Evolutionary conservation across 257 asterid genomes (phyloP), one percentile per base, ranked within the genome.

Genomic region (Eucommia ulmoides): DNA sequence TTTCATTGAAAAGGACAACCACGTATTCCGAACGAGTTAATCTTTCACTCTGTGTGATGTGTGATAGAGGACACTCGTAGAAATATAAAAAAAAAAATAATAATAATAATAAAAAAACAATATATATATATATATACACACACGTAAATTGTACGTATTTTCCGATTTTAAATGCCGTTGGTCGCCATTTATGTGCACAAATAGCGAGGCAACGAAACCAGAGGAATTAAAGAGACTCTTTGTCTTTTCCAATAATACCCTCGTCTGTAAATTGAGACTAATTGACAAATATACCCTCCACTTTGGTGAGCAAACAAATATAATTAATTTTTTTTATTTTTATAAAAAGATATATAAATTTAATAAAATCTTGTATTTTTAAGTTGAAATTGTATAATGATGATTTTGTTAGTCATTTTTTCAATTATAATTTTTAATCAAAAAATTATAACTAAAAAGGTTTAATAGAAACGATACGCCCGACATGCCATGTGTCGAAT

Each of bases 151-250:
- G 44, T 18, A 10, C 11, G 44, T 35, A 21, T 23, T 55, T 44
- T 9, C 3, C 21, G 51, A 53, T 49, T 45, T 19, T 51, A 33
- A 50, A 50, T 29, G 29, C 7, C 1, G 50, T 50, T 41, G 23
- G 42, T 59, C 52, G 64, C 41, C 58, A 45, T 45, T 51, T 50
- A 53, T 17, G 41, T 45, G 57, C 59, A n/a, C n/a, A n/a, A n/a
- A n/a, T n/a, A n/a, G n/a, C n/a, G n/a, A n/a, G n/a, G n/a, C n/a
- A n/a, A n/a, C 15, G 35, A 22, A 52, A 46, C 53, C 62, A 22
- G 50, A 52, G 61, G 51, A 52, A 35, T 17, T 50, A 29, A 29
- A 6, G 1, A 6, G 38, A 29, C 7, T 29, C 12, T 29, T 29
- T 6, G 10, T 0, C 12, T 29, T 14, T 14, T 29, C 7, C 38